Evolutionary conservation across 805 yeast genomes (phyloP).

Genomic region (Zygotorulaspora sp.): DNA sequence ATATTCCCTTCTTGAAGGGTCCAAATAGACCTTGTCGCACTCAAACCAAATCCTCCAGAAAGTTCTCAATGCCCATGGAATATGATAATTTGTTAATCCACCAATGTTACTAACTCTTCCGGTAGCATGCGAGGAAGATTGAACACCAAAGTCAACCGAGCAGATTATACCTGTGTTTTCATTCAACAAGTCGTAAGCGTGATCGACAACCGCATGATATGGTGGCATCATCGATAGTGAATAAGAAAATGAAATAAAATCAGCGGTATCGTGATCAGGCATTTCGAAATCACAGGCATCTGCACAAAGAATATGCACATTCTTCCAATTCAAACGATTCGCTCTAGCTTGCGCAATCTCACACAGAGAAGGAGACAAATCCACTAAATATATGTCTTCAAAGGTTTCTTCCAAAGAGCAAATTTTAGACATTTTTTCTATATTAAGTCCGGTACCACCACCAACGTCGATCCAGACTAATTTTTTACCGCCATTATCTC

Average conservation of each 20-base stretch:
- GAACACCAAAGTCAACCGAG: constrained; percentile 78
- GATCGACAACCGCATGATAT: constrained; percentile 73
- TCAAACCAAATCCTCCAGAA: constrained; percentile 90
- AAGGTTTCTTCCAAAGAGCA: constrained; percentile 40
- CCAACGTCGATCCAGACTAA: constrained; percentile 74
- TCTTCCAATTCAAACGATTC: constrained; percentile 43
- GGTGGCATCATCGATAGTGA: constrained; percentile 83
- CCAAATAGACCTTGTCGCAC: constrained; percentile 73
- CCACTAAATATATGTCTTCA: constrained; percentile 66
- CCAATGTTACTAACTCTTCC: constrained; percentile 74
- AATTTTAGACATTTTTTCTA: constrained; percentile 64
- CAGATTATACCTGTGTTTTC: constrained; percentile 57
- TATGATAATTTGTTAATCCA: constrained; percentile 65
- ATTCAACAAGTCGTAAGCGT: constrained; percentile 49
- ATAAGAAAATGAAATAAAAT: constrained; percentile 72
- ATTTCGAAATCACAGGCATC: constrained; percentile 71
- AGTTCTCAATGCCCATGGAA: constrained; percentile 71
- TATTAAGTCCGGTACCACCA: constrained; percentile 83
- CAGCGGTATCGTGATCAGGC: constrained; percentile 47
- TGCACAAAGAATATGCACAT: constrained; percentile 64
- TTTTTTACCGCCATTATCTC: constrained; percentile 28
- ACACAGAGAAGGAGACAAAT: constrained; percentile 72
- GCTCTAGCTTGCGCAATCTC: constrained; percentile 63
- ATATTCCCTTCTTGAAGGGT: constrained; percentile 76
- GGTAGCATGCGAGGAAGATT: constrained; percentile 54